phyloP scores from a whole-genome alignment of 257 asterid genomes.

The Leptodermis oblonga region DNA sequence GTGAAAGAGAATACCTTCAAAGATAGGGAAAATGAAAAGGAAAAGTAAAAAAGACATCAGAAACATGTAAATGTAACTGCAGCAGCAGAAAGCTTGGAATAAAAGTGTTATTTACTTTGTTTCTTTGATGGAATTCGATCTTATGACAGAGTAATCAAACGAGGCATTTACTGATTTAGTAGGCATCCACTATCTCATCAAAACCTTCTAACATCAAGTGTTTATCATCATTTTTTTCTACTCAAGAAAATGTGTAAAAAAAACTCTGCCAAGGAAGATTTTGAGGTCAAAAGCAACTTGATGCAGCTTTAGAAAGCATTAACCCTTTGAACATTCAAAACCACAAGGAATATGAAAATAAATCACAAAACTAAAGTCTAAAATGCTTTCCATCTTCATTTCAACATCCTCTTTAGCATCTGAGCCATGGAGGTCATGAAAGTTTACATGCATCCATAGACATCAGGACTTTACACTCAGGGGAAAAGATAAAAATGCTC shows the following conservation, averaged over 20 bases:
- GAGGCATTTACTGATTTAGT: neutral
- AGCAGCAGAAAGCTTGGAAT: too few species aligned
- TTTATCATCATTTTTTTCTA: neutral
- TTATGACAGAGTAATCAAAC: too few species aligned
- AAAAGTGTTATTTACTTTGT: too few species aligned
- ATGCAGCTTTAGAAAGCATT: neutral
- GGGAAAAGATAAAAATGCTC: neutral
- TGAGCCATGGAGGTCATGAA: neutral
- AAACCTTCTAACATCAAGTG: neutral
- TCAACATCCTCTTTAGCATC: neutral
- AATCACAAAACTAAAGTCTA: neutral
- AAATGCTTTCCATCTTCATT: neutral
- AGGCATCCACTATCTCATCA: neutral
- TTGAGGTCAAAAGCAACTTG: too few species aligned
- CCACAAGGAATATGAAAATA: neutral
- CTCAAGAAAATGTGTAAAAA: neutral
- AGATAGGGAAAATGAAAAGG: too few species aligned
- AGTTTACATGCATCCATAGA: slow-evolving; percentile 7
- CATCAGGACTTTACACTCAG: neutral
- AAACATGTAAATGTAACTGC: neutral
- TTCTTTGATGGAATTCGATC: too few species aligned
- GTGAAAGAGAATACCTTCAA: slow-evolving; percentile 86
- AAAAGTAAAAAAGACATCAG: neutral
- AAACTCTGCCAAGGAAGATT: too few species aligned
- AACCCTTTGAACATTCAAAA: neutral